phyloP scores from a whole-genome alignment of 129 eudicot genomes.

The Kitagawia praeruptora region DNA sequence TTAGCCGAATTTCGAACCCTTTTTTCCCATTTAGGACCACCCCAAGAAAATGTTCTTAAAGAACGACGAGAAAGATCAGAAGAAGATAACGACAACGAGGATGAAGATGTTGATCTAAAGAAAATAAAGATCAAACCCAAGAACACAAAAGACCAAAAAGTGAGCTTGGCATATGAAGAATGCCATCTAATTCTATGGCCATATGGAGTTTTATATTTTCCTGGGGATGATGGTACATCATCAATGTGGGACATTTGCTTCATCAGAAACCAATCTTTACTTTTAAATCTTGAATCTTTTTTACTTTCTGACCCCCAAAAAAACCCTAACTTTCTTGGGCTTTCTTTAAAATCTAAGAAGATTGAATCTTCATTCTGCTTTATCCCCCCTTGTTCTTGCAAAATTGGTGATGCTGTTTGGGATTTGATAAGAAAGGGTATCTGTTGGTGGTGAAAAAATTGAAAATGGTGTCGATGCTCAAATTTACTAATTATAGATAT shows the following conservation, averaged over 20 bases:
- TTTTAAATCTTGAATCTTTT: background rate
- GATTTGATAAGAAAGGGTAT: background rate
- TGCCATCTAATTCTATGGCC: conserved; percentile 37
- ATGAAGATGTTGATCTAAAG: conserved; percentile 48
- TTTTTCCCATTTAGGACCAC: conserved; percentile 57
- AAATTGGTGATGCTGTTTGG: background rate
- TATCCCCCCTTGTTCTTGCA: conserved; percentile 6
- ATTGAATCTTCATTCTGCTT: conserved; percentile 12
- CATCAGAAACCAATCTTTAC: conserved; percentile 11
- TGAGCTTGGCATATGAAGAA: conserved; percentile 53
- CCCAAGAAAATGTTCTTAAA: conserved; percentile 53
- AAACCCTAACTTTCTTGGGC: conserved; percentile 8
- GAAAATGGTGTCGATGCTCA: background rate
- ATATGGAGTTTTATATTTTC: conserved; percentile 57
- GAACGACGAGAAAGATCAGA: conserved; percentile 68
- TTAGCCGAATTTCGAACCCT: conserved; percentile 56
- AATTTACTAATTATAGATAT: background rate
- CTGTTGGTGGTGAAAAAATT: background rate
- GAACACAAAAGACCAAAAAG: conserved; percentile 64
- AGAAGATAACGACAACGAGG: conserved; percentile 25
- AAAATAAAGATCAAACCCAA: conserved; percentile 60
- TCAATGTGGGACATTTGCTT: conserved; percentile 66
- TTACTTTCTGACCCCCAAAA: background rate
- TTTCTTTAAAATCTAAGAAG: conserved; percentile 6
- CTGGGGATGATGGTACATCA: conserved; percentile 61